Evolutionary conservation across 805 yeast genomes (phyloP).

Genomic region (Yarrowia sp.): DNA sequence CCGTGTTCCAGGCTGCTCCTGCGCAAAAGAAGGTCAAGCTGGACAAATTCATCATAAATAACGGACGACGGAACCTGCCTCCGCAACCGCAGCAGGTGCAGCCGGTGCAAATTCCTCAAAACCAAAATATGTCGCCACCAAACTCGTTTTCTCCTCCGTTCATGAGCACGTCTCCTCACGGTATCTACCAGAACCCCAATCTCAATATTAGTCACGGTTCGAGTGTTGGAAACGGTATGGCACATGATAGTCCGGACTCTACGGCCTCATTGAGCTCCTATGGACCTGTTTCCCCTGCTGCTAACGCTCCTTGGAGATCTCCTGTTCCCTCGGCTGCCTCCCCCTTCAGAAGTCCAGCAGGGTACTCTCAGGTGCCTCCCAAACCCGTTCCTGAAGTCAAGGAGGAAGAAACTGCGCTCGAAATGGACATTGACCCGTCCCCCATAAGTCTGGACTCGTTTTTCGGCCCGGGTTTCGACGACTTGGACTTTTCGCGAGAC

Average conservation of each 20-base stretch:
- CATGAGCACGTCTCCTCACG: constrained; percentile 2
- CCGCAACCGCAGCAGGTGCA: not conserved
- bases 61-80: constrained; percentile 7
- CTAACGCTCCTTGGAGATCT: constrained; percentile 21
- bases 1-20: constrained; percentile 42
- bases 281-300: constrained; percentile 18
- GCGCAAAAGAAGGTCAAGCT: constrained; percentile 42
- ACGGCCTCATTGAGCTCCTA: constrained; percentile 6
- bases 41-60: constrained; percentile 41
- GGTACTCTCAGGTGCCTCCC: not conserved
- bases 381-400: not conserved
- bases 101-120: not conserved
- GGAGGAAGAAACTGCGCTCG: not conserved
- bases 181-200: constrained; percentile 25
- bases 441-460: constrained; percentile 26
- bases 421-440: constrained; percentile 15
- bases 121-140: not conserved
- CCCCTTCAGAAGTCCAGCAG: not conserved
- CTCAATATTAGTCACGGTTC: not conserved
- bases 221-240: not conserved
- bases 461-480: constrained; percentile 18
- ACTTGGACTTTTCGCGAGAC: constrained; percentile 13
- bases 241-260: constrained; percentile 15
- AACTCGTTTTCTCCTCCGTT: constrained; percentile 4
- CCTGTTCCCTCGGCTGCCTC: not conserved